A percentile compares a stretch with the other conserved stretches of the same genome.
Conservation (phyloP, 2,329 filamentous ascomycete species). For the Neophaeococcomyces aloes region DNA sequence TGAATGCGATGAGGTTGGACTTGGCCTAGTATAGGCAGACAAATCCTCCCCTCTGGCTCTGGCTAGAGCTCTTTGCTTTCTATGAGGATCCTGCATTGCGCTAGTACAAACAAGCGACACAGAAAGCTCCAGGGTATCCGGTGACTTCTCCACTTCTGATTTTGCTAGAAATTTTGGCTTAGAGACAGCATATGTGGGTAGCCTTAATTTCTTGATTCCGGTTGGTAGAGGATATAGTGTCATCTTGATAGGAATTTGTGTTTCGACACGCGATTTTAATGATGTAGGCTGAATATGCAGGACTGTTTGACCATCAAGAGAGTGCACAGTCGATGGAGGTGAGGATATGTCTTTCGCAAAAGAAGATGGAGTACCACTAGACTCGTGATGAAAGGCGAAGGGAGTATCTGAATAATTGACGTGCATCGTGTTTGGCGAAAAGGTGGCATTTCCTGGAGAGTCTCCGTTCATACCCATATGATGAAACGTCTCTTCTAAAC, state of each 20-base stretch:
- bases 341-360: conserved; percentile 21
- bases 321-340: conserved; percentile 20
- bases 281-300: conserved; percentile 58
- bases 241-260: conserved; percentile 83
- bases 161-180: conserved; percentile 86
- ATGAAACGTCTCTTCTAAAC: conserved; percentile 36
- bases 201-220: conserved; percentile 67
- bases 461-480: conserved; percentile 36
- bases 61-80: conserved; percentile 56
- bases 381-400: conserved; percentile 34
- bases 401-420: conserved; percentile 23
- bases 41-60: conserved; percentile 38
- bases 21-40: conserved; percentile 31
- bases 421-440: conserved; percentile 30
- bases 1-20: conserved; percentile 31
- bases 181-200: conserved; percentile 83
- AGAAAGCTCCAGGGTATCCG: conserved; percentile 68
- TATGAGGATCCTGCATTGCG: conserved; percentile 66
- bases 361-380: conserved; percentile 25
- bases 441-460: conserved; percentile 31
- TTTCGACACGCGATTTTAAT: conserved; percentile 85
- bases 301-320: conserved; percentile 25
- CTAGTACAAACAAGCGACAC: conserved; percentile 84
- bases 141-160: conserved; percentile 51
- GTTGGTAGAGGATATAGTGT: conserved; percentile 64